Conservation (phyloP, 2,329 filamentous ascomycete genomes). For the Chalaropsis ovoidea region DNA sequence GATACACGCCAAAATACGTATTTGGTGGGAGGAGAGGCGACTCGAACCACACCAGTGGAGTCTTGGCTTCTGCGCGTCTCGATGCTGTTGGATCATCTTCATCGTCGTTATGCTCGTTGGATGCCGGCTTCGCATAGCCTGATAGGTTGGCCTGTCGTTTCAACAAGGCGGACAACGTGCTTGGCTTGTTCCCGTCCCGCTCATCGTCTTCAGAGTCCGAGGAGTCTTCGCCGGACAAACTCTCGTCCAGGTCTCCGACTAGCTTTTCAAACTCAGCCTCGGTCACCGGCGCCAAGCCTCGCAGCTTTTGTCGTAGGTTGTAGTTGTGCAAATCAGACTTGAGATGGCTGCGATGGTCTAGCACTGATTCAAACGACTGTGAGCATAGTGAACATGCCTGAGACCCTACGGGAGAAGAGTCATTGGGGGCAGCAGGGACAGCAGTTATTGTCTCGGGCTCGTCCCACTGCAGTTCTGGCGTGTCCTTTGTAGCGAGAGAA, state of each 20-base stretch:
- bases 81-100: constrained; percentile 34
- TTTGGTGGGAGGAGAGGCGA: constrained; percentile 66
- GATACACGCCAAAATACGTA: constrained; percentile 75
- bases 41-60: constrained; percentile 76
- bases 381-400: constrained; percentile 75
- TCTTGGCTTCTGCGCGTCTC: constrained; percentile 46
- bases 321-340: constrained; percentile 88
- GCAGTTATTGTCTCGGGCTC: constrained; percentile 28
- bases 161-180: constrained; percentile 62
- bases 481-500: constrained; percentile 46
- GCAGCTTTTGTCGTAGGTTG: constrained; percentile 84
- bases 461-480: constrained; percentile 29
- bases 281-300: constrained; percentile 58
- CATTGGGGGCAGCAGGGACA: constrained; percentile 29
- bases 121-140: constrained; percentile 41
- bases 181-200: constrained; percentile 47
- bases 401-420: constrained; percentile 46
- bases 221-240: constrained; percentile 76
- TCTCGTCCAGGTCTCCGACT: constrained; percentile 74
- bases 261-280: constrained; percentile 81
- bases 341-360: constrained; percentile 76
- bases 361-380: constrained; percentile 58
- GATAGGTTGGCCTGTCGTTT: constrained; percentile 73
- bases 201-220: constrained; percentile 60
- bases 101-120: constrained; percentile 35